A percentile compares a stretch with the other conserved stretches of the same genome.
These are phyloP conservation scores for Juncus inflexus DNA, from an alignment of 176 grass and related monocot species.

Conservation along the genomic window DNA sequence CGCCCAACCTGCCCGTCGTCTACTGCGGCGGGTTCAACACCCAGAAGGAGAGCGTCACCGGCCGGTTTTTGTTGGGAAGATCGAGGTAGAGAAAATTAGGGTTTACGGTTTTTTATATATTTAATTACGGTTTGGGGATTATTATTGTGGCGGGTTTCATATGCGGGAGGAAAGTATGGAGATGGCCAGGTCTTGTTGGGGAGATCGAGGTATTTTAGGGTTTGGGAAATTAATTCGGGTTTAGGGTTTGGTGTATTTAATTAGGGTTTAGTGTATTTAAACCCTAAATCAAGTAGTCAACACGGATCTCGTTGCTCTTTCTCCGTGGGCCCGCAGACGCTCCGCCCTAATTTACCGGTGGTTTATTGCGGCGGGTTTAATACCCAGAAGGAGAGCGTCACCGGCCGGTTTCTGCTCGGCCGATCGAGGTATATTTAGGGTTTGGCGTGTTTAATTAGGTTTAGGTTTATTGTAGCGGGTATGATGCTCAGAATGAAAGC, in stretches of 20 bases:
- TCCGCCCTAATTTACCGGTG: conserved; percentile 92
- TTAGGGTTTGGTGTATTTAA: too few species aligned
- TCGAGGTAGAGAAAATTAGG: conserved; percentile 66
- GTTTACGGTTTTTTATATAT: too few species aligned
- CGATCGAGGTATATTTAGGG: conserved; percentile 98
- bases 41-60: conserved; percentile 93
- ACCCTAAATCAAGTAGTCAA: conserved; percentile 63
- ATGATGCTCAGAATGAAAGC: too few species aligned
- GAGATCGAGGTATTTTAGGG: too few species aligned
- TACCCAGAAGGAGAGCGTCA: conserved; percentile 93
- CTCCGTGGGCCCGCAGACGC: conserved; percentile 82
- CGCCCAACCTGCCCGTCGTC: conserved; percentile 83
- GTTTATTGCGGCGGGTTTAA: conserved; percentile 97
- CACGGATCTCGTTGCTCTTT: conserved; percentile 89
- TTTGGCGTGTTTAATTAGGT: too few species aligned
- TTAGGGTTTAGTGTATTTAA: too few species aligned
- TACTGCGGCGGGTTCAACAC: conserved; percentile 98
- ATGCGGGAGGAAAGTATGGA: too few species aligned
- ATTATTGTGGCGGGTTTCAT: too few species aligned
- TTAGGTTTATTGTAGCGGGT: too few species aligned
- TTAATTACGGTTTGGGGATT: too few species aligned
- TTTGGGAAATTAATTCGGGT: too few species aligned
- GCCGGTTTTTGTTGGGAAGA: conserved; percentile 97
- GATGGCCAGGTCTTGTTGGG: too few species aligned
- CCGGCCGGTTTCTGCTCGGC: conserved; percentile 94